Base-by-base conservation (phyloP, 495 filamentous ascomycete genomes). In the Peziza echinospora region DNA sequence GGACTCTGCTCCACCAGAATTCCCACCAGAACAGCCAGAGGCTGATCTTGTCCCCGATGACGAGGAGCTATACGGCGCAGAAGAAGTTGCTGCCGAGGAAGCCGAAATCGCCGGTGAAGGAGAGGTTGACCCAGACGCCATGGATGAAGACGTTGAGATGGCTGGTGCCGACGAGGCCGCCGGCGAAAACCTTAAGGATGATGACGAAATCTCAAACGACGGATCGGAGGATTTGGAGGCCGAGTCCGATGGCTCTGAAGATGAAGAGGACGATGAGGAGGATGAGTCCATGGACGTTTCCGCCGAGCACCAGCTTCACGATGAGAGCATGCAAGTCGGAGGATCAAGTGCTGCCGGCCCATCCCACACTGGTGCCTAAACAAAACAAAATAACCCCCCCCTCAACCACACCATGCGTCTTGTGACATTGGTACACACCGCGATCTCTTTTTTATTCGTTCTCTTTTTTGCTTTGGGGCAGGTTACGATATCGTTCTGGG, bases 211-310 rank as follows among this genome's bases (percentile, higher is more conserved):
- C 24, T 83, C 80, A 13, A 85, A 93, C 34, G 86, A 82, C 37
- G 87, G 82, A 47, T 87, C 81, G 54, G 89, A 94, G 57, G 89
- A 97, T 60, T 75, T 97, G n/a, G 89, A 93, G 62, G 81, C 78
- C 37, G 91, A 96, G 63, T 89, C 78, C 53, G 77, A 75, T 51
- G 85, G 84, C 13, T 75, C 80, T 34, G 85, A 93, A 43, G 87
- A 92, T 46, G 83, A 92, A 44, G 82, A 82, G 11, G 72, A 82
- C 24, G 83, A 83, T 19, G 71, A 74, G 7, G 80, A 64, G 13
- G 83, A 82, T 48, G 83, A 85, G 42, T 83, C 80, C 53, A 84
- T 89, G 66, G 84, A 87, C 47, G 80, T 89, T 66, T 37, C 30
- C 19, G 30, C 30, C 30, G 30, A 37, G 30, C 13, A 37, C 3